Percentiles rank a stretch among this genome's conserved stretches.
Evolutionary conservation across 129 eudicot genomes (phyloP).

Genomic region (Gnaphalium uliginosum): DNA sequence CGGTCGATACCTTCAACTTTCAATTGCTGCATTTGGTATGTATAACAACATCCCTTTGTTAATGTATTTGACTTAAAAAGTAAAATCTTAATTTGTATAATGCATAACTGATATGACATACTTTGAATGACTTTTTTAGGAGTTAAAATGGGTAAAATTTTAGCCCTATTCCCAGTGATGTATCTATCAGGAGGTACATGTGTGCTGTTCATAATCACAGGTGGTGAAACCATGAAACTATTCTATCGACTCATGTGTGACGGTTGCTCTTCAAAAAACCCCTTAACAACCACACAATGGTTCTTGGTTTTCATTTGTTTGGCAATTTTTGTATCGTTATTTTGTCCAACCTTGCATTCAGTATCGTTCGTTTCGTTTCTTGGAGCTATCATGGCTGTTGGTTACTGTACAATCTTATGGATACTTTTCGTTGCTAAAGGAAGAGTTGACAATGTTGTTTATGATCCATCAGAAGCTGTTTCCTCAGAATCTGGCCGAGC

Average conservation of each 20-base stretch:
- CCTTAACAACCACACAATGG: constrained; percentile 45
- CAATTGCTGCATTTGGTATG: constrained; percentile 63
- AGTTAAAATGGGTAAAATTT: constrained; percentile 45
- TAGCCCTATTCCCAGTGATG: constrained; percentile 52
- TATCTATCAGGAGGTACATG: constrained; percentile 69
- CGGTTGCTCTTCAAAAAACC: constrained; percentile 18
- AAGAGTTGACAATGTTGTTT: constrained; percentile 35
- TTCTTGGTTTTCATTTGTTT: constrained; percentile 49
- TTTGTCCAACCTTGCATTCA: constrained; percentile 60
- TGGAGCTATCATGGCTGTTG: constrained; percentile 51
- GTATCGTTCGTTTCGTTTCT: constrained; percentile 59
- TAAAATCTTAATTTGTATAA: not conserved
- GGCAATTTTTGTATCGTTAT: constrained; percentile 47
- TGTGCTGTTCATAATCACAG: constrained; percentile 53
- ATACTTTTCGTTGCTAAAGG: constrained; percentile 39
- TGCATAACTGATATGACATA: not conserved
- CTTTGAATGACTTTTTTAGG: constrained; percentile 35
- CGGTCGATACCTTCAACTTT: constrained; percentile 59
- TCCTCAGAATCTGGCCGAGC: constrained; percentile 35
- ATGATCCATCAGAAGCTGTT: constrained; percentile 29
- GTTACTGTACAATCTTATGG: constrained; percentile 59
- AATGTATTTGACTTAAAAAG: not conserved
- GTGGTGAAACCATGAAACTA: constrained; percentile 47
- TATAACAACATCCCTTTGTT: not conserved
- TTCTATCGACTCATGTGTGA: constrained; percentile 37